Conservation (phyloP, 2,329 filamentous ascomycete genomes). For the Venturia aucupariae region DNA sequence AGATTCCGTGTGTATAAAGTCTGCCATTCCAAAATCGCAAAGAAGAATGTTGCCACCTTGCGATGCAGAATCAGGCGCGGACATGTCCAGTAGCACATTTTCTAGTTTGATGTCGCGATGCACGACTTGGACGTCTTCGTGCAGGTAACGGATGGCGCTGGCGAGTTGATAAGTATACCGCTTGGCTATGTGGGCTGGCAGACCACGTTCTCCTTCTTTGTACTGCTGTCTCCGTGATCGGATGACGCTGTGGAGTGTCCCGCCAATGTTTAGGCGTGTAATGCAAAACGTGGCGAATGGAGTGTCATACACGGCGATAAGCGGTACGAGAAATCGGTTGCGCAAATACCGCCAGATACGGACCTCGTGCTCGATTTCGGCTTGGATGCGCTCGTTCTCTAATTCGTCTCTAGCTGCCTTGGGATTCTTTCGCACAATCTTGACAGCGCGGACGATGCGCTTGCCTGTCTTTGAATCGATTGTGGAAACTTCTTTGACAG, state of each 20-base stretch:
- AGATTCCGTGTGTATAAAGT: slow-evolving; percentile 52
- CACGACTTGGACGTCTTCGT: slow-evolving; percentile 57
- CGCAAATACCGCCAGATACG: slow-evolving; percentile 57
- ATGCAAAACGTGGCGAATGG: slow-evolving; percentile 62
- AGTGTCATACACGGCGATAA: slow-evolving; percentile 56
- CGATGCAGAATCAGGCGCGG: slow-evolving; percentile 36
- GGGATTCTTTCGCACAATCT: slow-evolving; percentile 55
- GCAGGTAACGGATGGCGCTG: slow-evolving; percentile 55
- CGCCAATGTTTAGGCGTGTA: slow-evolving; percentile 53
- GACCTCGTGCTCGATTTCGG: slow-evolving; percentile 60
- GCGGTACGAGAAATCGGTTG: slow-evolving; percentile 52
- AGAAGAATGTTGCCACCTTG: slow-evolving; percentile 50
- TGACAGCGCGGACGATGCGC: slow-evolving; percentile 52
- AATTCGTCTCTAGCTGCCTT: slow-evolving; percentile 43
- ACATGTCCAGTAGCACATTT: slow-evolving; percentile 55
- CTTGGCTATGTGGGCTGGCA: slow-evolving; percentile 44
- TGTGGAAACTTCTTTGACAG: slow-evolving; percentile 58
- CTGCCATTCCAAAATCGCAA: slow-evolving; percentile 62
- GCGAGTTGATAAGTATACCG: slow-evolving; percentile 56
- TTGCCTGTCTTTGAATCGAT: slow-evolving; percentile 40
- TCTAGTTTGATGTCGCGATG: slow-evolving; percentile 62
- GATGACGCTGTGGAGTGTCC: slow-evolving; percentile 55
- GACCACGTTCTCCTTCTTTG: slow-evolving; percentile 26
- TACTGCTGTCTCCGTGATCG: slow-evolving; percentile 23
- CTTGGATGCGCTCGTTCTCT: slow-evolving; percentile 57